phyloP scores from a whole-genome alignment of 257 asterid species.

The Rauvolfia tetraphylla region DNA sequence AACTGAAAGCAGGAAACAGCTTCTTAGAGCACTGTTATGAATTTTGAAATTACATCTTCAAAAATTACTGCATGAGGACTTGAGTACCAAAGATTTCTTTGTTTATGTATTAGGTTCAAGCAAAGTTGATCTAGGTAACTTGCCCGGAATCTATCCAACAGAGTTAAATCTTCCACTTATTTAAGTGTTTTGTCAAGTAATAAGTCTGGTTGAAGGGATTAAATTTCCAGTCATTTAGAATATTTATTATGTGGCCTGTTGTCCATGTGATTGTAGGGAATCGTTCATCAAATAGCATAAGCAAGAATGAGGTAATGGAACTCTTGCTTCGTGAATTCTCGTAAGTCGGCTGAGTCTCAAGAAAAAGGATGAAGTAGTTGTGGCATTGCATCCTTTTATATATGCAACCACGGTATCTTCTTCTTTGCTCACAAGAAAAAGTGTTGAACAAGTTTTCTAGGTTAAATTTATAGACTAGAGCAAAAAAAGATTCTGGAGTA shows the following conservation, averaged over 20 bases:
- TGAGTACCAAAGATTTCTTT: background rate
- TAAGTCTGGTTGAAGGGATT: background rate
- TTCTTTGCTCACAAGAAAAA: background rate
- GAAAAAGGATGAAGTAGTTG: background rate
- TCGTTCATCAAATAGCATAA: background rate
- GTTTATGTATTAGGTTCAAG: background rate
- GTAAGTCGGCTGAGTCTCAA: background rate
- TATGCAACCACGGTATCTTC: background rate
- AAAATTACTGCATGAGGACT: background rate
- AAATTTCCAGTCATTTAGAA: background rate
- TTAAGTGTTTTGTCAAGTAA: background rate
- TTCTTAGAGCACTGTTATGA: background rate
- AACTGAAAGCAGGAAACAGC: slow-evolving; percentile 37
- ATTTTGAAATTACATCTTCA: background rate
- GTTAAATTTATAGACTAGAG: background rate
- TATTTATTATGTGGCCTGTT: background rate
- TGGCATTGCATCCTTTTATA: background rate
- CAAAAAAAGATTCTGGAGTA: background rate
- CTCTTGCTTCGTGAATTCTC: too few species aligned
- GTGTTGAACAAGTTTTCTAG: background rate
- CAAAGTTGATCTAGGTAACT: background rate
- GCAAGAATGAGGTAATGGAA: background rate
- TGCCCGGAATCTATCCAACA: background rate
- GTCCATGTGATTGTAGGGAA: background rate
- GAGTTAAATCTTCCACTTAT: background rate